Conservation (phyloP, 169 alveolate species). For the Amoebophrya sp. region DNA sequence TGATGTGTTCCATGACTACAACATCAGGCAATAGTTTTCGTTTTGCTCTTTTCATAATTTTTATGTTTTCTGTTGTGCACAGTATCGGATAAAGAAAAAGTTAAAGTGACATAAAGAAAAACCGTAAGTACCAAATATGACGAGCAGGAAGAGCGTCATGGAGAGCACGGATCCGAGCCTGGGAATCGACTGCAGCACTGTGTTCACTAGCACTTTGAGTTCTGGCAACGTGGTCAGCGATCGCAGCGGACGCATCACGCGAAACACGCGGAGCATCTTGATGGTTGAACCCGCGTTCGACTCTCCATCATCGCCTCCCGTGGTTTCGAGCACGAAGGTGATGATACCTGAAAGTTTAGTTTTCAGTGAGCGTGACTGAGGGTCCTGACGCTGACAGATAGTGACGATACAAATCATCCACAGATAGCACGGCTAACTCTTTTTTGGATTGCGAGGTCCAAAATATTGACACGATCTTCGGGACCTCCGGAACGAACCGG, state of each 20-base stretch:
- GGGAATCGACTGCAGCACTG: neutral
- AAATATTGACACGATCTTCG: too few relatives aligned
- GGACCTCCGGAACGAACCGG: too few relatives aligned
- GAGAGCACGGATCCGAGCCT: neutral
- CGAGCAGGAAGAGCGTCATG: conserved; percentile 4
- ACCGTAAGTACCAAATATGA: neutral
- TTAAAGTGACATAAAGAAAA: neutral
- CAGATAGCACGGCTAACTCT: too few relatives aligned
- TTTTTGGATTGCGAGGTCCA: too few relatives aligned
- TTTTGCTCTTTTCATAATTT: too few relatives aligned
- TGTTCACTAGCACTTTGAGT: neutral
- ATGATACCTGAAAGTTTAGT: conserved; percentile 5
- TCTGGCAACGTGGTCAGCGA: neutral
- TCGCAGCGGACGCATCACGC: conserved; percentile 7
- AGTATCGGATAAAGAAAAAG: too few relatives aligned
- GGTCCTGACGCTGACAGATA: too few relatives aligned
- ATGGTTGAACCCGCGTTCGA: neutral
- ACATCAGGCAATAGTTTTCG: too few relatives aligned
- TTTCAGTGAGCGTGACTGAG: too few relatives aligned
- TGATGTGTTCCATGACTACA: too few relatives aligned
- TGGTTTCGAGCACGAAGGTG: neutral
- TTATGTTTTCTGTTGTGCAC: neutral
- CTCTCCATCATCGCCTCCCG: neutral
- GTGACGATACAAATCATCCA: too few relatives aligned
- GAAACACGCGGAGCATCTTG: neutral